Evolutionary conservation across 352 stramenopile species (phyloP), one percentile per base, ranked within the genome.

Genomic region (Globisporangium cederbergense): DNA sequence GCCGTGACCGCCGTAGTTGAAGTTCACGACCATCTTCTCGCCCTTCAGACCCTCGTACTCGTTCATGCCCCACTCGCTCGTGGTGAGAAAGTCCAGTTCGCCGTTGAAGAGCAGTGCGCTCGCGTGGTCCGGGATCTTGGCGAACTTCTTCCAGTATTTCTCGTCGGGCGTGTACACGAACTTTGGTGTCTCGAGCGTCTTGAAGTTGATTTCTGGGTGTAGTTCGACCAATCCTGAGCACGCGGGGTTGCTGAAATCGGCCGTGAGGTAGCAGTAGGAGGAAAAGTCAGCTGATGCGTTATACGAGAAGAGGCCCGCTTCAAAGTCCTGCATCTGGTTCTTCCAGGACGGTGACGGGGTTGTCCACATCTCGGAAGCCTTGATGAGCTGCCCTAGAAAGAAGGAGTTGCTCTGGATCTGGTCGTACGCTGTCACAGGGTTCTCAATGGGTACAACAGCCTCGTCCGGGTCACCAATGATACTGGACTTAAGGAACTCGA

Each of bases 71-170:
- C 51, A 36, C 32, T 36, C 32, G 22, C 22, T 58, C 28, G 32
- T 42, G 28, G 51, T 58, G 16, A 42, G 14, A 18, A 68, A 66
- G 56, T 83, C 75, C 60, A 79, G 28, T 0, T 45, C 58, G 6
- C 75, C 65, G 46, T 67, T 79, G 46, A 79, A 42, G 16, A 81
- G 20, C 36, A 81, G n/a, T 10, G 65, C 71, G 16, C 65, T 73
- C 18, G 64, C 59, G 50, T 66, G 25, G 16, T 63, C 42, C 0
- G 71, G 52, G 25, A 83, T 62, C 47, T 46, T 40, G 0, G 71
- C 57, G 3, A 65, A 65, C 18, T 65, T 64, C 53, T 74, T 51
- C 36, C 45, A 75, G 66, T 78, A 81, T 50, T 68, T 42, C 47
- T 68, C 52, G 52, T 83, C 76, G 2, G 34, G 56, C n/a, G 16